phyloP scores from a whole-genome alignment of 2,329 filamentous ascomycete genomes.

The Chalara sp. region DNA sequence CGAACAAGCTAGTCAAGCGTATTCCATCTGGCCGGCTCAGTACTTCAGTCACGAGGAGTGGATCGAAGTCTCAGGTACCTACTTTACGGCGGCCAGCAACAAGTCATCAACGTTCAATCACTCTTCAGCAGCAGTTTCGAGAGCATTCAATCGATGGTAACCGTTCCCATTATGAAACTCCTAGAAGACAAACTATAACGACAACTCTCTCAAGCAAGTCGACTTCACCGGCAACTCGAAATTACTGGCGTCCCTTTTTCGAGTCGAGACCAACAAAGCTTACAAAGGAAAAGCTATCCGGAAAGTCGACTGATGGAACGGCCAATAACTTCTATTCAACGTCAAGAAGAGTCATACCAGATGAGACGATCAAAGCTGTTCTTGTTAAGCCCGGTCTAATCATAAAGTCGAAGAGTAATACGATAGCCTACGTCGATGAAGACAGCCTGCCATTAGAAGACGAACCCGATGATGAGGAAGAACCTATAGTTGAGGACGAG shows the following conservation, averaged over 20 bases:
- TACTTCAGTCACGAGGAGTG: conserved; percentile 36
- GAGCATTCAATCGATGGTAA: conserved; percentile 14
- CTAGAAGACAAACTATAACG: conserved; percentile 7
- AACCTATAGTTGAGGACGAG: conserved; percentile 11
- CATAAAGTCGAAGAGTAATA: conserved; percentile 6
- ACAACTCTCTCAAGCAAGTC: conserved; percentile 13
- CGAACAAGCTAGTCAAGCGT: conserved; percentile 75
- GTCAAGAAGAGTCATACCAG: conserved; percentile 23
- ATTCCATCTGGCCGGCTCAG: conserved; percentile 48
- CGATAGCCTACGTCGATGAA: conserved; percentile 16
- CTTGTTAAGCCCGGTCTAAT: conserved; percentile 26
- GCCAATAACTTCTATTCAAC: conserved; percentile 19
- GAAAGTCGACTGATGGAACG: conserved; percentile 19
- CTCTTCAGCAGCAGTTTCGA: conserved; percentile 47
- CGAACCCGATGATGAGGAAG: conserved; percentile 13
- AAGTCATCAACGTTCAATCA: conserved; percentile 70
- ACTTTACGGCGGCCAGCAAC: conserved; percentile 68
- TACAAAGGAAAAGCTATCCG: conserved; percentile 21
- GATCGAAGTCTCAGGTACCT: conserved; percentile 54
- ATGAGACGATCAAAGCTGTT: conserved; percentile 21
- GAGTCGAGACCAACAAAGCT: conserved; percentile 24
- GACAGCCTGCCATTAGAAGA: conserved; percentile 19
- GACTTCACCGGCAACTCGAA: conserved; percentile 13
- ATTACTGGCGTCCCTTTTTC: conserved; percentile 26
- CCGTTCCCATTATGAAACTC: conserved; percentile 4